Evolutionary conservation across 2,329 filamentous ascomycete genomes (phyloP).

Genomic region (Ascosphaera aggregata): DNA sequence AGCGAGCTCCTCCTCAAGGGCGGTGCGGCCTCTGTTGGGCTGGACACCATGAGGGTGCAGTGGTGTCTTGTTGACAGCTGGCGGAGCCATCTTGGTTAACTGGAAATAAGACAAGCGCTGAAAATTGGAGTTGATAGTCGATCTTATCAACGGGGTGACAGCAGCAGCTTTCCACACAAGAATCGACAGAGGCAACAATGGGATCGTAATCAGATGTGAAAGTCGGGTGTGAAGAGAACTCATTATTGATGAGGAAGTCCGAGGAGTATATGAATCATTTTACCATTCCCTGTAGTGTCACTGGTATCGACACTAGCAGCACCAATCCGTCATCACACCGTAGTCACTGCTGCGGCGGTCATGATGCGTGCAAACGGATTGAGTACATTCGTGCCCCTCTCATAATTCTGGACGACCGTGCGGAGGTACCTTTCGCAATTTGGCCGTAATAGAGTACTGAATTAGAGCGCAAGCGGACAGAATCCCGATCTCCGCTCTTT

Average conservation of each 20-base stretch:
- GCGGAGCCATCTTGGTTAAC: slow-evolving; percentile 21
- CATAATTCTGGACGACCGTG: too few species aligned
- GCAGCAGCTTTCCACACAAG: too few species aligned
- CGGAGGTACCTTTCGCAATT: too few species aligned
- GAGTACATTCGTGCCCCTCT: too few species aligned
- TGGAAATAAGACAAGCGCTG: background rate
- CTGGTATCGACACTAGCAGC: background rate
- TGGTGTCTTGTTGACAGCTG: slow-evolving; percentile 67
- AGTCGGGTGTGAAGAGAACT: background rate
- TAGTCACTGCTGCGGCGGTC: background rate
- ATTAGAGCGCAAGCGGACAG: too few species aligned
- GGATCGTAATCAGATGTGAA: background rate
- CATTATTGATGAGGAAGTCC: background rate
- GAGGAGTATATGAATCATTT: slow-evolving; percentile 1
- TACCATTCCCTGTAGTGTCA: background rate
- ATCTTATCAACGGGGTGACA: background rate
- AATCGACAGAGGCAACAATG: background rate
- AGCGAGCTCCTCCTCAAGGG: slow-evolving; percentile 84
- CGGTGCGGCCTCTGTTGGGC: slow-evolving; percentile 31
- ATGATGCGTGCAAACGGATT: slow-evolving; percentile 1
- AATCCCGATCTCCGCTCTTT: too few species aligned
- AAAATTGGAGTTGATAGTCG: background rate
- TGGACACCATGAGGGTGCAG: slow-evolving; percentile 78
- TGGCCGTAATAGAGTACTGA: too few species aligned
- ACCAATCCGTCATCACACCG: background rate